Evolutionary conservation across 305 asterid genomes (phyloP).

Genomic region (Fraxinus nigra): DNA sequence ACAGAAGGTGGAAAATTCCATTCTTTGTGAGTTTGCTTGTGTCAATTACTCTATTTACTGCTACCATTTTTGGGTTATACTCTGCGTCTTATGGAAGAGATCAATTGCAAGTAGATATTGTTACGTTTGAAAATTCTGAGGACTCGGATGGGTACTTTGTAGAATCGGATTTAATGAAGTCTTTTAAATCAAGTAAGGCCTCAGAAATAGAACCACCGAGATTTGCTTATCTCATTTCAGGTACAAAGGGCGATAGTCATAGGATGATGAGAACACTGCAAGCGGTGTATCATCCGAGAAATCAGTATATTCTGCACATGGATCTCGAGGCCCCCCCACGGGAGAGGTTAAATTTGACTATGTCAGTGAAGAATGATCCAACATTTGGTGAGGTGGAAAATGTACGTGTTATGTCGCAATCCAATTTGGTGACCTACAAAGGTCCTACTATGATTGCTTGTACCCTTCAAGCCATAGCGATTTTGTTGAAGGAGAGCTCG

Average conservation of each 20-base stretch:
- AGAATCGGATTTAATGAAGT: slow-evolving; percentile 65
- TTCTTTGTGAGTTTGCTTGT: slow-evolving; percentile 53
- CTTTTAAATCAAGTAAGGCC: slow-evolving; percentile 32
- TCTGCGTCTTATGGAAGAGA: slow-evolving; percentile 49
- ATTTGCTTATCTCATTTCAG: slow-evolving; percentile 91
- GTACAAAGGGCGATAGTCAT: slow-evolving; percentile 89
- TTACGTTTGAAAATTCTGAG: slow-evolving; percentile 39
- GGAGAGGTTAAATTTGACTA: slow-evolving; percentile 84
- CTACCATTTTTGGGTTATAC: slow-evolving; percentile 53
- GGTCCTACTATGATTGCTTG: slow-evolving; percentile 98
- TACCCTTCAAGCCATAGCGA: slow-evolving; percentile 92
- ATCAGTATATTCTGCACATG: slow-evolving; percentile 93
- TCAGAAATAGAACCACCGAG: slow-evolving; percentile 64
- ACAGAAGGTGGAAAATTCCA: slow-evolving; percentile 83
- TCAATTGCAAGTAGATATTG: slow-evolving; percentile 38
- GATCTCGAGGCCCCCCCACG: slow-evolving; percentile 94
- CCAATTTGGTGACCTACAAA: slow-evolving; percentile 91
- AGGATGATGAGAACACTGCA: slow-evolving; percentile 90
- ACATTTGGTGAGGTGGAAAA: slow-evolving; percentile 77
- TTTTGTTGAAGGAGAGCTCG: slow-evolving; percentile 73
- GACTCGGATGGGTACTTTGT: slow-evolving; percentile 53
- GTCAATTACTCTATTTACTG: slow-evolving; percentile 59
- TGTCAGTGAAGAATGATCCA: slow-evolving; percentile 83
- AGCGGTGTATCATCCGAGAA: slow-evolving; percentile 91
- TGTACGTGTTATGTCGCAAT: slow-evolving; percentile 93